Evolutionary conservation across 2,329 filamentous ascomycete genomes (phyloP).

Genomic region (Hypoxylon sp.): DNA sequence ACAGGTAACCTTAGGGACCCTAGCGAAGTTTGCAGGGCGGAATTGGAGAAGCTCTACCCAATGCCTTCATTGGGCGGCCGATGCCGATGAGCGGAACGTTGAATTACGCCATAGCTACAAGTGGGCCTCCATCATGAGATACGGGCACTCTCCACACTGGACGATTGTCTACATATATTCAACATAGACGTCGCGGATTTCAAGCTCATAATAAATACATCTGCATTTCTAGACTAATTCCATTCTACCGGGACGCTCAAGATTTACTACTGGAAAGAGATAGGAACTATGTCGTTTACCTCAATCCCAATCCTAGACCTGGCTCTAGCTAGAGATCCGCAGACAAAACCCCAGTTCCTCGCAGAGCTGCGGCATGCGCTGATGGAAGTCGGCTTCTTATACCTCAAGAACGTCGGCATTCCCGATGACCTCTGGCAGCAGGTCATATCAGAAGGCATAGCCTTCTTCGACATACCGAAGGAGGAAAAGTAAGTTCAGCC

Average conservation of each 20-base stretch:
- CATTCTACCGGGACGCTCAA: not conserved
- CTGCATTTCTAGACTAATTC: not conserved
- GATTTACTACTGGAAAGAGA: conserved; percentile 5
- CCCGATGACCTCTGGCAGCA: conserved; percentile 73
- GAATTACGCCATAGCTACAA: conserved; percentile 46
- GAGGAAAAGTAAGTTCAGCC: conserved; percentile 77
- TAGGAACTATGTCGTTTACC: conserved; percentile 75
- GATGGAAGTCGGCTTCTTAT: conserved; percentile 90
- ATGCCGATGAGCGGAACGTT: conserved; percentile 46
- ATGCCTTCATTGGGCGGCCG: conserved; percentile 27
- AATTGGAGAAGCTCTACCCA: conserved; percentile 20
- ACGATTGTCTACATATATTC: conserved; percentile 8
- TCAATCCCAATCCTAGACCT: conserved; percentile 85
- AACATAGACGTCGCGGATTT: conserved; percentile 1
- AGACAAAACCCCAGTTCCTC: conserved; percentile 81
- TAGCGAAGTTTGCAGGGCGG: not conserved
- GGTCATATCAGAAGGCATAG: conserved; percentile 77
- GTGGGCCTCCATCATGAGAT: conserved; percentile 43
- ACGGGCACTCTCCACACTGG: not conserved
- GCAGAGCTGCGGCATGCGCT: conserved; percentile 79
- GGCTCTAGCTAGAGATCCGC: conserved; percentile 72
- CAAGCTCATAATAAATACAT: not conserved
- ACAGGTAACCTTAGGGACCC: not conserved
- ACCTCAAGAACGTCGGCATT: conserved; percentile 85
- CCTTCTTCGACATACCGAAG: conserved; percentile 82